These are phyloP conservation scores for Holtermanniella nyarrowii DNA, from an alignment of 768 basidiomycete genomes.

Conservation along the genomic window DNA sequence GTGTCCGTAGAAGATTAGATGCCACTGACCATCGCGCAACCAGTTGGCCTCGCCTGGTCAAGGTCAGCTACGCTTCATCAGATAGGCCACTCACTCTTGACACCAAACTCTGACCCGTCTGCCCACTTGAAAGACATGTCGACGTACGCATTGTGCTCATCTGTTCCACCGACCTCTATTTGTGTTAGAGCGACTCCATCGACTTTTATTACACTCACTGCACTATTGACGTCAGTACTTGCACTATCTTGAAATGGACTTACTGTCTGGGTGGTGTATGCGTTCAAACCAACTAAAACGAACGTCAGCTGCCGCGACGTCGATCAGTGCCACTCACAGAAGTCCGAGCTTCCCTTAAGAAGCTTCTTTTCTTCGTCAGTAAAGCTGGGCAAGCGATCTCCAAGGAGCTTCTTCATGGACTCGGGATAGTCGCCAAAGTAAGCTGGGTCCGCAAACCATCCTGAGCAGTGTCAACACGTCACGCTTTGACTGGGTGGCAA, in stretches of 20 bases:
- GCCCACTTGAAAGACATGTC: slow-evolving; percentile 1
- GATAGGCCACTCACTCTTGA: not conserved
- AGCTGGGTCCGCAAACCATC: slow-evolving; percentile 20
- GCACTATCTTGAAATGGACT: no score
- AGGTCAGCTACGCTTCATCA: not conserved
- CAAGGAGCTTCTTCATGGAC: slow-evolving; percentile 10
- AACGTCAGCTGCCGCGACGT: not conserved
- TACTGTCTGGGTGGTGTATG: slow-evolving; percentile 12
- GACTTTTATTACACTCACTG: no score
- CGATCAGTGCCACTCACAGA: slow-evolving; percentile 3
- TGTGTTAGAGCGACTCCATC: slow-evolving; percentile 10
- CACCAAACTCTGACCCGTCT: slow-evolving; percentile 17
- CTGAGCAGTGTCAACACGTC: not conserved
- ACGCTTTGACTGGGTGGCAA: not conserved
- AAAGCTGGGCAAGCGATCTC: slow-evolving; percentile 14
- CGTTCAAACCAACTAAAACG: slow-evolving; percentile 13
- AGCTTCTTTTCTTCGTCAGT: slow-evolving; percentile 23
- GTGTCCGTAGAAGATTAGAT: not conserved
- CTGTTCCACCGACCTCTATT: not conserved
- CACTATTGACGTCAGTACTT: no score
- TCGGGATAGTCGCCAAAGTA: slow-evolving; percentile 15
- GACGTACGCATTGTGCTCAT: not conserved
- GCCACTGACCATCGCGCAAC: slow-evolving; percentile 13
- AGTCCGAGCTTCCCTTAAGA: slow-evolving; percentile 25
- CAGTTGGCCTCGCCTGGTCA: slow-evolving; percentile 13